Conservation (phyloP, 176 grass and related monocot genomes). For the Areca catechu region DNA sequence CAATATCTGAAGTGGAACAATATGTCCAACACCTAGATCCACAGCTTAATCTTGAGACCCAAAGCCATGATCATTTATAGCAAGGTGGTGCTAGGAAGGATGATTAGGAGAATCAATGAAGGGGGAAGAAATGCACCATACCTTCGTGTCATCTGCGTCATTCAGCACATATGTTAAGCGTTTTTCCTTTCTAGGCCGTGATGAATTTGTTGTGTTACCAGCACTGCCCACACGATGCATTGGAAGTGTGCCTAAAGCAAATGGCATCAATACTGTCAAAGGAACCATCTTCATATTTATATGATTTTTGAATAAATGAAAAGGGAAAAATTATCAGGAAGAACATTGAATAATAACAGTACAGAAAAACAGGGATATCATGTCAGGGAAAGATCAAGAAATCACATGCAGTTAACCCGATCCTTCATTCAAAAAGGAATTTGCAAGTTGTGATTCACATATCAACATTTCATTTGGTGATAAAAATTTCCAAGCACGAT, state of each 20-base stretch:
- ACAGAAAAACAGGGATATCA: too few species aligned
- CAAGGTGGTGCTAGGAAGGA: neutral
- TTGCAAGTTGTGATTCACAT: too few species aligned
- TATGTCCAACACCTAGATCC: neutral
- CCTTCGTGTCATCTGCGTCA: slow-evolving; percentile 85
- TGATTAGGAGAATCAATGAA: neutral
- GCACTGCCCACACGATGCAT: slow-evolving; percentile 97
- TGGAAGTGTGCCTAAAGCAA: slow-evolving; percentile 32
- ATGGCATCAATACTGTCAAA: neutral
- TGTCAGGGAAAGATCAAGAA: too few species aligned
- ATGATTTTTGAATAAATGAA: too few species aligned
- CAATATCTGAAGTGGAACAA: slow-evolving; percentile 2
- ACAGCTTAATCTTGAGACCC: neutral
- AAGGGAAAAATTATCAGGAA: too few species aligned
- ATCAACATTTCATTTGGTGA: too few species aligned
- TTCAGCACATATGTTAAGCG: slow-evolving; percentile 91
- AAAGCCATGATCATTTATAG: neutral
- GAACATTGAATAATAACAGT: too few species aligned
- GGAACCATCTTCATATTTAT: too few species aligned
- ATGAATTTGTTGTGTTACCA: slow-evolving; percentile 55
- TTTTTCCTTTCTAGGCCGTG: slow-evolving; percentile 91
- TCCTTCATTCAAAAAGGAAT: too few species aligned
- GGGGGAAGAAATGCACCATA: slow-evolving; percentile 1
- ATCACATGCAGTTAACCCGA: too few species aligned
- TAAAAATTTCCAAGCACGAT: too few species aligned